Base-by-base conservation (phyloP, 2,329 filamentous ascomycete species). In the Penicillium brasilianum region DNA sequence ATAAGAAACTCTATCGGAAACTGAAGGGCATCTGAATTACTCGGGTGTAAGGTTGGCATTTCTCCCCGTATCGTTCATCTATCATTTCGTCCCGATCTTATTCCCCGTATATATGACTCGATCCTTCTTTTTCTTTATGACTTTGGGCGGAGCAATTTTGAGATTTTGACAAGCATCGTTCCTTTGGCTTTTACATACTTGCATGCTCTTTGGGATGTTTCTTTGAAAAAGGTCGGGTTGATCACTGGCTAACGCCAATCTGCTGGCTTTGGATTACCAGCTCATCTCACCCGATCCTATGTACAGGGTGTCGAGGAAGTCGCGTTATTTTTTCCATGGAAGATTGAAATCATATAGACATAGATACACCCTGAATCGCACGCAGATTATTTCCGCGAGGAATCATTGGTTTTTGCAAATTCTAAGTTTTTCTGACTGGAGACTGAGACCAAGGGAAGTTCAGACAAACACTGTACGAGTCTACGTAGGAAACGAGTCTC, bases 1-100 rank as follows among this genome's bases (percentile, higher is more conserved):
- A 89, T 70, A 89, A 89, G 78, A 88, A 86, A 77, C 74, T 88
- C 5, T 89, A 87, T 71, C 77, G 79, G 36, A 71, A 70, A 59
- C 63, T 80, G 67, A 82, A 80, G 63, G 70, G 75, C 9, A 67
- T 74, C 14, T 67, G 65, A 30, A 92, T 28, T 50, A 51, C 25
- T 48, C 44, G 58, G 41, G 18, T 55, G 57, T 64, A 67, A 60
- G 51, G 49, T 60, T 59, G 60, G 57, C 18, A 16, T 36, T 53
- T 49, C 18, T 54, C 28, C 7, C 14, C 37, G n/a, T 51, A 32
- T 51, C 43, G 36, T 57, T 55, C 37, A 55, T 52, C 52, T 32
- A 37, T 56, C 18, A 59, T 52, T 62, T 51, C 32, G 20, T 10
- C 48, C 48, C 52, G 48, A 60, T 58, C 60, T 37, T 37, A 59